These are phyloP conservation scores for Caryopteris hybrid DNA, from an alignment of 305 asterid species.

Conservation along the genomic window DNA sequence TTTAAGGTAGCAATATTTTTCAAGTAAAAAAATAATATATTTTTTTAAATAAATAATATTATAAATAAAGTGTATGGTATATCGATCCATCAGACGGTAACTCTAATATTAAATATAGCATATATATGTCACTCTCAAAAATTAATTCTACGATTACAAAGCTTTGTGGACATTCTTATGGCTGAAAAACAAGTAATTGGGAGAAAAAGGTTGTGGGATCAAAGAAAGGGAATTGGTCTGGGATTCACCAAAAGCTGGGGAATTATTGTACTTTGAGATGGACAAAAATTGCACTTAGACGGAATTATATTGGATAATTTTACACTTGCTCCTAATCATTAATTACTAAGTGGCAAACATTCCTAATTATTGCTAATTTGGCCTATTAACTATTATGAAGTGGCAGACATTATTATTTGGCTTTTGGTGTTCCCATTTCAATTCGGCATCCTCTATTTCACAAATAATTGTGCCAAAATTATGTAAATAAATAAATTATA, in stretches of 20 bases:
- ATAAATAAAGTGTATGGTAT: too few species aligned
- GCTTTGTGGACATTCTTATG: neutral
- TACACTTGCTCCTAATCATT: conserved; percentile 13
- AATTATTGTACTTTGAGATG: conserved; percentile 4
- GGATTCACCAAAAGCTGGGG: conserved; percentile 1
- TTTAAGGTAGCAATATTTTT: too few species aligned
- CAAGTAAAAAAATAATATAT: too few species aligned
- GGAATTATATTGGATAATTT: conserved; percentile 14
- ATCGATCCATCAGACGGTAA: too few species aligned
- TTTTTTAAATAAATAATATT: too few species aligned
- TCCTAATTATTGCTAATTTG: conserved; percentile 9
- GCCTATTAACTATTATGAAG: conserved; percentile 11
- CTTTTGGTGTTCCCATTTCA: neutral
- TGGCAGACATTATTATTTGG: conserved; percentile 19
- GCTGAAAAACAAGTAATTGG: neutral
- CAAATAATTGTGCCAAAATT: too few species aligned
- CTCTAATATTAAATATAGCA: too few species aligned
- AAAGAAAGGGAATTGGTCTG: neutral
- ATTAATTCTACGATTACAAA: neutral
- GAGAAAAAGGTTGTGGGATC: neutral
- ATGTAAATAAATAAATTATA: too few species aligned
- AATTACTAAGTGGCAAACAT: too few species aligned
- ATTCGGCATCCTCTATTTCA: too few species aligned
- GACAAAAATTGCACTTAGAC: neutral
- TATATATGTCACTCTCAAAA: too few species aligned